phyloP scores from a whole-genome alignment of 2,329 filamentous ascomycete species.

The Tricladium varicosporioides region DNA sequence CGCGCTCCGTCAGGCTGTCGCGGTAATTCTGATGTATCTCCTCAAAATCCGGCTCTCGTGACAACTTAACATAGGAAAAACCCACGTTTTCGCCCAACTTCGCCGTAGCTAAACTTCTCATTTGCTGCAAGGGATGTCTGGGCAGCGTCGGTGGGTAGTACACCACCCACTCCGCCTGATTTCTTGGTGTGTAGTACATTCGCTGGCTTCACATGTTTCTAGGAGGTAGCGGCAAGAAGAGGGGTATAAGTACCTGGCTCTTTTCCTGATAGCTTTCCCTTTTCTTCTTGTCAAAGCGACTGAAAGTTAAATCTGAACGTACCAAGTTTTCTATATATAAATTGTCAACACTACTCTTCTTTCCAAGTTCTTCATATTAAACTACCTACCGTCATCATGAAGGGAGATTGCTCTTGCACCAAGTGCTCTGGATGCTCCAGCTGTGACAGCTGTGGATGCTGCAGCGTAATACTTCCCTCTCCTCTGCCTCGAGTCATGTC shows the following conservation, averaged over 20 bases:
- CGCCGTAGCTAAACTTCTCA: no score
- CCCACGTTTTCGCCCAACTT: no score
- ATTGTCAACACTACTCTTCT: not conserved
- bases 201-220: not conserved
- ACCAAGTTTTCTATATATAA: not conserved
- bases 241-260: not conserved
- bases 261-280: not conserved
- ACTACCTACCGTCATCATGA: not conserved
- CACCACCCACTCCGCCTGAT: no score
- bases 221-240: not conserved
- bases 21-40: not conserved
- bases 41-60: no score
- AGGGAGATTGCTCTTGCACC: conserved; percentile 3
- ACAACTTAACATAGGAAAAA: no score
- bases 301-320: not conserved
- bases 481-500: not conserved
- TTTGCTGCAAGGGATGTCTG: not conserved
- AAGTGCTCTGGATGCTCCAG: conserved; percentile 1
- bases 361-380: not conserved
- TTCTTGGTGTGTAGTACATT: not conserved
- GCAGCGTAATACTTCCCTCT: not conserved
- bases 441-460: conserved; percentile 4
- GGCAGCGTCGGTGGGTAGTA: not conserved
- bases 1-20: not conserved
- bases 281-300: not conserved